Base-by-base conservation (phyloP, 1,139 yeast genomes). In the Candida mesenterica region DNA sequence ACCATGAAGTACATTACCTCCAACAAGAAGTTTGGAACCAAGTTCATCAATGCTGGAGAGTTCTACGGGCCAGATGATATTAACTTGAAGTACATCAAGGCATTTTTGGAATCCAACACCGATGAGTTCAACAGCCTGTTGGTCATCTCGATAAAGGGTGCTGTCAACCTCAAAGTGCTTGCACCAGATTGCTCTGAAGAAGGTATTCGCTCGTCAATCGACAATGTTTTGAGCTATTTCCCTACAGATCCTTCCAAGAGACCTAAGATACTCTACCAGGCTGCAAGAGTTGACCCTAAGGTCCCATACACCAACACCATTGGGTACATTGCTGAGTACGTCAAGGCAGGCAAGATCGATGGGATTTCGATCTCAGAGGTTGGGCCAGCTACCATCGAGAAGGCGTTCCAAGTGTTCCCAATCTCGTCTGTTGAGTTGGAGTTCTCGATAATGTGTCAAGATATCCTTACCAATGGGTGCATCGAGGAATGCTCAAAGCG, bases 351-450 rank as follows among this genome's bases (percentile, higher is more conserved):
- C 17, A 62, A 59, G 22, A 68, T 85, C 43, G 79, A 76, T 38
- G 87, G 83, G 9, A 71, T 82, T 38, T 79, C 85, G 0, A 61
- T 88, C 34, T 77, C 87, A 36, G 95, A 87, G 57, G 86, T 79
- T 20, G 66, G 75, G 24, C 80, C 76, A 5, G 66, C 65, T 1
- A 72, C 87, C 7, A 72, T 88, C 40, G 56, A 59, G 15, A 70
- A 72, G 41, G 88, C 90, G 3, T 59, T 69, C 15, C 61, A 65
- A 19, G 65, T 63, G 16, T 59, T 56, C 28, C 80, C 80, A 28
- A 69, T 86, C 39, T 68, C 76, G 3, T 77, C 77, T 45, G 85
- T 82, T 36, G 96, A 87, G 58, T 68, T 82, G 28, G 95, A 87
- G 59, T 69, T 79, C 41, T 83, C 94, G 3, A 50, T 86, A 45